phyloP scores from a whole-genome alignment of 2,329 filamentous ascomycete genomes.

The Aphanocladium album region DNA sequence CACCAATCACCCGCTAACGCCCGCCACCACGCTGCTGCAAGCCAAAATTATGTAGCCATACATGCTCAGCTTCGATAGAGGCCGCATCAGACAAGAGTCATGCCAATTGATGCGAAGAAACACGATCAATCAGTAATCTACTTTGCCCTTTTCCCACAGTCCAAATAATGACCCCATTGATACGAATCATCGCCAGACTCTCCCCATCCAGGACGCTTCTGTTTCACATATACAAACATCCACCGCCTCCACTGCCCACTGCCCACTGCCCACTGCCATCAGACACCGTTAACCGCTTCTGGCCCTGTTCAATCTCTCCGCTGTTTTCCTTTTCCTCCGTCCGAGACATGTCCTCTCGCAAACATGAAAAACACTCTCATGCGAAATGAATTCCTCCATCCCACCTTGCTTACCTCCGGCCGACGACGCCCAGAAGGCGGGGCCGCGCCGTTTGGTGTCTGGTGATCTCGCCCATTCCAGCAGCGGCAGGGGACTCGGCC shows the following conservation, averaged over 20 bases:
- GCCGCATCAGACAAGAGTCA: background rate
- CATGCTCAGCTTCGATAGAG: background rate
- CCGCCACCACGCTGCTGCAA: background rate
- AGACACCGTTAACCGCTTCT: background rate
- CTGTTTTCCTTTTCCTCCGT: background rate
- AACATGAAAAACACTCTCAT: background rate
- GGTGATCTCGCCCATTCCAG: conserved; percentile 2
- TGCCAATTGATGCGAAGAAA: background rate
- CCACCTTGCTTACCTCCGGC: background rate
- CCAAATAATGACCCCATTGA: background rate
- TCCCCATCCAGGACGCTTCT: background rate
- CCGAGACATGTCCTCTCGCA: background rate
- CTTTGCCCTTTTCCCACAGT: background rate
- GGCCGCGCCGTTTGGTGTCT: background rate
- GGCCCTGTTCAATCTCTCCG: background rate
- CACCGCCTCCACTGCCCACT: background rate
- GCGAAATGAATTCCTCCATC: background rate
- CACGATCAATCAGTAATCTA: background rate
- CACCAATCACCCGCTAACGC: background rate
- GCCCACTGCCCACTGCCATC: background rate
- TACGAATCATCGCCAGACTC: no score
- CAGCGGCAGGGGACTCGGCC: background rate
- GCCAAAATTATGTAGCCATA: background rate
- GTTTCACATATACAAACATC: conserved; percentile 6
- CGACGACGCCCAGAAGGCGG: background rate